These are phyloP conservation scores for Zoysia japonica DNA, from an alignment of 176 grass and related monocot genomes.

Conservation along the genomic window DNA sequence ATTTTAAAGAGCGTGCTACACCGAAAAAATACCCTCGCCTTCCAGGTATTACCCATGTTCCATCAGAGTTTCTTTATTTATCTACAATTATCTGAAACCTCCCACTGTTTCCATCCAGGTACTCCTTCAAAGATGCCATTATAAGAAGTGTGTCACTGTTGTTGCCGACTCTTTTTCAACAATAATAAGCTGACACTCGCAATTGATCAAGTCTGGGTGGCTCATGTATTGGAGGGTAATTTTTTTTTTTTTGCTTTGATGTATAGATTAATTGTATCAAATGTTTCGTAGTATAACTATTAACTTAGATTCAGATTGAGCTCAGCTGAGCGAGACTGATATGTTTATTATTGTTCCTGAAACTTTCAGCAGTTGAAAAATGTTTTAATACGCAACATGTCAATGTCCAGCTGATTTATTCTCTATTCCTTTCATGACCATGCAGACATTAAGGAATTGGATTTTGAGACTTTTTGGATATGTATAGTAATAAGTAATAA, in stretches of 20 bases:
- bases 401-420: neutral
- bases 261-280: neutral
- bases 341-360: neutral
- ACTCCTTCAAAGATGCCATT: conserved; percentile 81
- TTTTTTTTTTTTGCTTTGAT: neutral
- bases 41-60: conserved; percentile 61
- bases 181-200: neutral
- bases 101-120: conserved; percentile 43
- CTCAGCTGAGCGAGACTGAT: neutral
- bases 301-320: neutral
- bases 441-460: neutral
- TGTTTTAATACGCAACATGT: neutral
- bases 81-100: neutral
- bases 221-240: neutral
- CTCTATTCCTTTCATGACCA: neutral
- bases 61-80: conserved; percentile 25
- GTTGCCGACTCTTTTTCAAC: neutral
- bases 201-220: neutral
- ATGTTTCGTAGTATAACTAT: neutral
- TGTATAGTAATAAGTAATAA: neutral
- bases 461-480: neutral
- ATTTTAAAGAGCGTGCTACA: conserved; percentile 56
- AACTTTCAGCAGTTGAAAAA: conserved; percentile 12
- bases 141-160: conserved; percentile 47
- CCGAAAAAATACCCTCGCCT: conserved; percentile 76